Percentiles rank a stretch among this genome's conserved stretches.
Conservation (phyloP, 345 rosid genomes). For the Gossypium anomalum region DNA sequence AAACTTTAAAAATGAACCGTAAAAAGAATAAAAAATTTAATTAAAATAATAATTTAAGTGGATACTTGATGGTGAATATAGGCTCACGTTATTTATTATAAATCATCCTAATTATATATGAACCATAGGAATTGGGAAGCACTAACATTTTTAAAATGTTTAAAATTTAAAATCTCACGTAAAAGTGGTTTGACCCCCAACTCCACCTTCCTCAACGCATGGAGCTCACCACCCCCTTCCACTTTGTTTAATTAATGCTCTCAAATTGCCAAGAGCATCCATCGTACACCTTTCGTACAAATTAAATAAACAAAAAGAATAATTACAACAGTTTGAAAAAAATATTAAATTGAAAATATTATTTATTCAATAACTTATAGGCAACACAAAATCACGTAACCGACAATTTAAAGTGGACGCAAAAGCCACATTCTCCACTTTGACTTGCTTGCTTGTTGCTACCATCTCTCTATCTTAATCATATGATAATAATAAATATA, state of each 20-base stretch:
- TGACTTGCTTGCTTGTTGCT: neutral
- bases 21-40: no score
- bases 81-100: no score
- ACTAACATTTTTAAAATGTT: neutral
- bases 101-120: neutral
- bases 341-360: neutral
- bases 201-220: neutral
- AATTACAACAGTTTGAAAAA: no score
- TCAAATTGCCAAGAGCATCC: neutral
- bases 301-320: neutral
- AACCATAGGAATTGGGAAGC: neutral
- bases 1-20: no score
- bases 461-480: neutral
- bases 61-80: no score
- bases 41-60: no score
- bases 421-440: neutral
- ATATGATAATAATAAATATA: no score
- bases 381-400: conserved; percentile 15
- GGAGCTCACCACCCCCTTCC: neutral
- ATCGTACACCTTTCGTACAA: neutral
- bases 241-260: neutral
- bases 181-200: neutral
- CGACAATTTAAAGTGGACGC: conserved; percentile 30
- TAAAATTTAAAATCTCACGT: neutral
- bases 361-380: neutral